Evolutionary conservation across 176 grass and related monocot species (phyloP), one percentile per base, ranked within the genome.

Genomic region (Oryza longistaminata): DNA sequence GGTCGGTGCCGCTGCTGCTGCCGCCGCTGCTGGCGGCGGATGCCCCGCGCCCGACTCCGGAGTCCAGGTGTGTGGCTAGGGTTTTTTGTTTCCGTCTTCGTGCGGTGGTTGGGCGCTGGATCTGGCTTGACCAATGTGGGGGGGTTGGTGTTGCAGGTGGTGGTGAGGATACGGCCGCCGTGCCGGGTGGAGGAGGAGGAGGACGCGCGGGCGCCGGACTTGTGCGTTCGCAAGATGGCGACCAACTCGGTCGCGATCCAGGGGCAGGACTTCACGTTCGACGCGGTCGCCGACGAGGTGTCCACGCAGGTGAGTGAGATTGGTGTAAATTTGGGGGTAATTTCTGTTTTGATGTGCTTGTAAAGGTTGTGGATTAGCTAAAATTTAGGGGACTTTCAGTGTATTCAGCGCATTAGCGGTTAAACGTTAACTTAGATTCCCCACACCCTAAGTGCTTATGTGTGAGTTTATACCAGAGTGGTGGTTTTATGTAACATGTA

Each of bases 191-290:
- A 62, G 8, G 58, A 62, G 55, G 53, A 60, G 55, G 55, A 62
- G 9, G n/a, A 62, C 4, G n/a, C 21, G 58, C 58, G 58, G 21
- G 58, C 58, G 58, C 58, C 58, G 58, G 58, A 62, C 6, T 62
- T 24, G 2, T 62, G 58, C 58, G 58, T 62, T 21, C 58, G 92
- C 27, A 94, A 94, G 85, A 73, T 74, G 33, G 82, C 90, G 21
- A 64, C 19, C 78, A 92, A 87, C 87, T 92, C 92, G 11, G 68
- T 97, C 64, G 88, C 90, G 42, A 88, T 94, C 83, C 81, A 83
- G 31, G 94, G 92, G 13, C 94, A 90, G 82, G 90, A 87, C 75
- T 97, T 94, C 83, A 97, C 94, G 3, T 97, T 97, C 44, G 94
- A 97, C 61, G 93, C 94, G 1, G 88, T 97, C 26, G 88, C 94